Evolutionary conservation across 1,284 basidiomycete species (phyloP).

Genomic region (Stygiomarasmius scandens): DNA sequence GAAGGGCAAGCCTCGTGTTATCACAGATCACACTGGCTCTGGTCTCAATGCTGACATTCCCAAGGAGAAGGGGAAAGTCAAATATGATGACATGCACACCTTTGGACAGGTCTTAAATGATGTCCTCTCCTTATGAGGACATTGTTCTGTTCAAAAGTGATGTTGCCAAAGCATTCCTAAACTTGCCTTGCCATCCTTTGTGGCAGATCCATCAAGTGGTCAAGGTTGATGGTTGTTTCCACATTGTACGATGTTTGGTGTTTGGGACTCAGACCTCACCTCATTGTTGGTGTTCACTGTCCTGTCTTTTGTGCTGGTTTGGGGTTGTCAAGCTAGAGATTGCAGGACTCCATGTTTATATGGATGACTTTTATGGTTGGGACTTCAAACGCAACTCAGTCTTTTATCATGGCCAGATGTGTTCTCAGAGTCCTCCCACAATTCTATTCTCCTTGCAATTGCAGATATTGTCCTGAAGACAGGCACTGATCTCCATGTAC

Average conservation of each 20-base stretch:
- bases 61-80: slow-evolving; percentile 23
- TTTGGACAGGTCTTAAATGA: no score
- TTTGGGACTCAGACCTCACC: slow-evolving; percentile 2
- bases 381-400: slow-evolving; percentile 22
- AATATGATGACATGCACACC: slow-evolving; percentile 32
- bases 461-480: slow-evolving; percentile 18
- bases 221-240: background rate
- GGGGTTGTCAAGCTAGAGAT: slow-evolving; percentile 12
- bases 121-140: background rate
- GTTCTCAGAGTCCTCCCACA: slow-evolving; percentile 16
- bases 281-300: background rate
- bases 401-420: slow-evolving; percentile 20
- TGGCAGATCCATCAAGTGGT: slow-evolving; percentile 35
- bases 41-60: slow-evolving; percentile 22
- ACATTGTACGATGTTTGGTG: slow-evolving; percentile 1
- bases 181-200: slow-evolving; percentile 29
- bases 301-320: background rate
- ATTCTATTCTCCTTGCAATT: slow-evolving; percentile 6
- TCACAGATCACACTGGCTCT: slow-evolving; percentile 1
- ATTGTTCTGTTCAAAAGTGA: slow-evolving; percentile 30
- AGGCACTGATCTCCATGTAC: slow-evolving; percentile 17
- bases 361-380: slow-evolving; percentile 33
- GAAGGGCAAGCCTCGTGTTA: background rate
- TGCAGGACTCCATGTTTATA: slow-evolving; percentile 28
- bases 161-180: slow-evolving; percentile 30